phyloP scores from a whole-genome alignment of 2,329 filamentous ascomycete species.

The Aspergillus ochraceoroseus region DNA sequence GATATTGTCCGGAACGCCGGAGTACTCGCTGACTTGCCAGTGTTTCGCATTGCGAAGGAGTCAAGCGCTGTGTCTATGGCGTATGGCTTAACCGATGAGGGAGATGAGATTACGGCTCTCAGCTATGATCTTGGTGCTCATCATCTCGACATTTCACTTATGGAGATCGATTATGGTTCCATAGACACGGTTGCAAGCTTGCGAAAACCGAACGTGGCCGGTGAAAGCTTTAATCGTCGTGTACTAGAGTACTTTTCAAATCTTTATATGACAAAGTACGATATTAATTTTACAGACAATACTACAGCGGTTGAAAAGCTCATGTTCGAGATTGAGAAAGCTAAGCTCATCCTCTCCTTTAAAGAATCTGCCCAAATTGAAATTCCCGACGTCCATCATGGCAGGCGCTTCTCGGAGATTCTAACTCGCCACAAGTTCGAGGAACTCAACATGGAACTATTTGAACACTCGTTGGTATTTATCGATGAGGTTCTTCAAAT shows the following conservation, averaged over 20 bases:
- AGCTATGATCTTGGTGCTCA: not conserved
- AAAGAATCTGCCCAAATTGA: not conserved
- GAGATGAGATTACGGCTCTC: not conserved
- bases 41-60: not conserved
- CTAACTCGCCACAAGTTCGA: not conserved
- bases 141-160: not conserved
- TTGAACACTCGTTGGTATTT: not conserved
- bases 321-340: not conserved
- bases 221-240: not conserved
- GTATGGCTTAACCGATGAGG: conserved; percentile 2
- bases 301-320: not conserved
- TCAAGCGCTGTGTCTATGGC: not conserved
- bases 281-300: not conserved
- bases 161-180: not conserved
- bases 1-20: conserved; percentile 2
- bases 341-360: not conserved
- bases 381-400: not conserved
- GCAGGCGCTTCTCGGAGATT: not conserved
- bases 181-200: not conserved
- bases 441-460: not conserved
- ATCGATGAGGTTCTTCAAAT: not conserved
- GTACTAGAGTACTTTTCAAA: not conserved
- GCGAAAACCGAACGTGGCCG: not conserved
- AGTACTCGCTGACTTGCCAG: not conserved
- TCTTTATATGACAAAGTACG: not conserved